Evolutionary conservation across 805 yeast genomes (phyloP), one percentile per base, ranked within the genome.

Genomic region (Huiozyma naganishii): DNA sequence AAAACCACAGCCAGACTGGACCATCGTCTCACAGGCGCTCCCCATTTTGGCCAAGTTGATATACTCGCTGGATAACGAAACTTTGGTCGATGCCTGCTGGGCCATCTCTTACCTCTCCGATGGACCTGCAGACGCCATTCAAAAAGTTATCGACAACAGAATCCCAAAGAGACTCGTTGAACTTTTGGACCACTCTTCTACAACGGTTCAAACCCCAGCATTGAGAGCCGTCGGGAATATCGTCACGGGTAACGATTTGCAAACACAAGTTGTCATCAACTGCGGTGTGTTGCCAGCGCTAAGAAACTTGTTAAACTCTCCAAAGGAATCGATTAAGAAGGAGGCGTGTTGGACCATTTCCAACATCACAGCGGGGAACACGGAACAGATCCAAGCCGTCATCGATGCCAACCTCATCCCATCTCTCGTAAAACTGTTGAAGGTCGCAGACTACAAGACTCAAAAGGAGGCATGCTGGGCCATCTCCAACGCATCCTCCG

Each of bases 401-500:
- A 89, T 92, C 57, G 95, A 89, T 62, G 81, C 90, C 48, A 92
- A 92, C 68, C 73, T 92, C 62, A 80, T 92, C 51, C 98, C 97
- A 36, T 95, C 89, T 46, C 75, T 86, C 52, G 80, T 92, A 54
- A 80, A 88, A 62, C 68, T 81, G 50, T 73, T 92, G 63, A 75
- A 78, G 57, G 73, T 77, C 45, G 96, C 92, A 48, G 97, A 90
- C 59, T 89, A 88, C 72, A 89, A 88, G 72, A 90, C 97, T 32
- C 85, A 85, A 64, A 92, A 90, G 67, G 98, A 92, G 71, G 98
- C 98, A 4, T 90, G 97, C 73, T 92, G 98, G 98, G 97, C 97
- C 32, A 83, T 92, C 52, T 88, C 97, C 29, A 92, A 92, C 63
- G 97, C 98, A 34, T 85, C 96, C 12, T 84, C 96, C 7, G 97